These are phyloP conservation scores for Stachybotrys chartarum DNA, from an alignment of 2,329 filamentous ascomycete genomes.

Conservation along the genomic window DNA sequence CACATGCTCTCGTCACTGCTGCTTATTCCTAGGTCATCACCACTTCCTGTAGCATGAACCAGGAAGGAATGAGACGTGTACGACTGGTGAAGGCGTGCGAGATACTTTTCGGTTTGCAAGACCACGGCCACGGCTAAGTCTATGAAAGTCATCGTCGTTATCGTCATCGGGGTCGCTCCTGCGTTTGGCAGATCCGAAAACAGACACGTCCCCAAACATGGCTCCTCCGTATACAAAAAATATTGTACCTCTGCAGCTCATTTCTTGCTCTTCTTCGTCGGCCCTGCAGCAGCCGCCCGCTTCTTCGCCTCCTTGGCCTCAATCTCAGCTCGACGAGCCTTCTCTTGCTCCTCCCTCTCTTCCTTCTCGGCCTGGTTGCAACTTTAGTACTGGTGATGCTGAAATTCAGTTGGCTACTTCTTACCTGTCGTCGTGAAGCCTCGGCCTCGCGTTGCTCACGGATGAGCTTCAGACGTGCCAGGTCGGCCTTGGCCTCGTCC, in stretches of 20 bases:
- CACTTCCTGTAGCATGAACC: too few relatives aligned
- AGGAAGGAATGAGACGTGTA: too few relatives aligned
- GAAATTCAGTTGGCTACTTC: conserved; percentile 1
- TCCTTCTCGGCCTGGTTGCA: conserved; percentile 47
- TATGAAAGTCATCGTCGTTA: too few relatives aligned
- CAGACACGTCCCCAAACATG: too few relatives aligned
- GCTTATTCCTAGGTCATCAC: too few relatives aligned
- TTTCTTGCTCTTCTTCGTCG: conserved; percentile 41
- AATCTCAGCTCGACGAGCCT: conserved; percentile 39
- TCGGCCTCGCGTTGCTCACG: conserved; percentile 82
- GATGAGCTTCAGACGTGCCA: conserved; percentile 76
- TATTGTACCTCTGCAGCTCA: not conserved
- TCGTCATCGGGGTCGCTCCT: too few relatives aligned
- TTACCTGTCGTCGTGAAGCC: conserved; percentile 71
- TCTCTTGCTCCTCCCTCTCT: conserved; percentile 45
- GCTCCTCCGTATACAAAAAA: too few relatives aligned
- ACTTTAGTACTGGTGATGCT: not conserved
- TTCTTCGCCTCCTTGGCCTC: conserved; percentile 50
- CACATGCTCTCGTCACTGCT: too few relatives aligned
- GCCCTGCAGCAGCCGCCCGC: conserved; percentile 44
- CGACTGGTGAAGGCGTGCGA: too few relatives aligned
- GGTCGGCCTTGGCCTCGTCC: conserved; percentile 84
- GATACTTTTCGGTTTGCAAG: too few relatives aligned
- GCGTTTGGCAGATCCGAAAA: too few relatives aligned
- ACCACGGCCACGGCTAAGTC: too few relatives aligned